Percentiles rank a stretch among this genome's conserved stretches.
These are phyloP conservation scores for Amanita fuliginea DNA, from an alignment of 768 basidiomycete species.

Conservation along the genomic window DNA sequence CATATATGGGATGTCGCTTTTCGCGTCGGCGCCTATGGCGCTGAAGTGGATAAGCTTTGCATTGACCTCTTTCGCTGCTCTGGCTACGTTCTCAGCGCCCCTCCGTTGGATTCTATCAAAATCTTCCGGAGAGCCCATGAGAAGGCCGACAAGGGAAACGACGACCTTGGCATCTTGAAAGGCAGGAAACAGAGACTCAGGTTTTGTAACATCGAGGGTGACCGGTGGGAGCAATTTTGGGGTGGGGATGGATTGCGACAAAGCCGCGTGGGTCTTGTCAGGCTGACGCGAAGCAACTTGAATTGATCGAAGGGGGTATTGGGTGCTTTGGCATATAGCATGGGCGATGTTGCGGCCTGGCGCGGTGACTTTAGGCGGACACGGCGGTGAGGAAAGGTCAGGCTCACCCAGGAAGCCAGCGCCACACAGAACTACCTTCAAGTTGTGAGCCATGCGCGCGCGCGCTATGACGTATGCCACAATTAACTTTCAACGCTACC, in stretches of 20 bases:
- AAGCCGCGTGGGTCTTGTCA: constrained; percentile 21
- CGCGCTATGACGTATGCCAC: not conserved
- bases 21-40: constrained; percentile 61
- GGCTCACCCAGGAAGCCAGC: constrained; percentile 49
- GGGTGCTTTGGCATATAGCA: constrained; percentile 25
- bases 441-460: constrained; percentile 12
- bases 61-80: constrained; percentile 35
- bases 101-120: constrained; percentile 54
- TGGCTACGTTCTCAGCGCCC: constrained; percentile 59
- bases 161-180: constrained; percentile 47
- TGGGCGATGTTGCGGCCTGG: constrained; percentile 52
- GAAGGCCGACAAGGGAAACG: constrained; percentile 59
- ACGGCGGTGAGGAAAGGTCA: not conserved
- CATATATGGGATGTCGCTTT: constrained; percentile 46
- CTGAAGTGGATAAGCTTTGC: constrained; percentile 59
- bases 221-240: constrained; percentile 29
- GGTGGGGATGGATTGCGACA: constrained; percentile 22
- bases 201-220: constrained; percentile 44
- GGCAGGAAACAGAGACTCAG: constrained; percentile 31
- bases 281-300: constrained; percentile 56
- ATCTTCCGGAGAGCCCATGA: constrained; percentile 42
- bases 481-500: constrained; percentile 13
- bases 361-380: not conserved
- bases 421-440: constrained; percentile 42
- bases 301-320: constrained; percentile 26